Conservation (phyloP, 352 stramenopile genomes). For the Globisporangium paroecandrum region DNA sequence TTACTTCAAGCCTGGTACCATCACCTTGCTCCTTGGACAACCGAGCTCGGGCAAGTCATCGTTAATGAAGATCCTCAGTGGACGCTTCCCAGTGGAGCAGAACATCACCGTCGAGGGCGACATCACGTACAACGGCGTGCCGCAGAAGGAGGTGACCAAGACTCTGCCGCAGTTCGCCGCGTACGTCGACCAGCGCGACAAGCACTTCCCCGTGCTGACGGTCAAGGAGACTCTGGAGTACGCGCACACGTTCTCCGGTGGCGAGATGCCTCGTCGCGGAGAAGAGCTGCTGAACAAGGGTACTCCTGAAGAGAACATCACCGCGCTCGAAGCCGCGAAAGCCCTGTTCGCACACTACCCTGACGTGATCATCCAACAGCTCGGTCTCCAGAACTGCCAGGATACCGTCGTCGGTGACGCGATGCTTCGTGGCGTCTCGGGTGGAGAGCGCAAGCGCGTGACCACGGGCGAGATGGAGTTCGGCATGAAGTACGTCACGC, state of each 20-base stretch:
- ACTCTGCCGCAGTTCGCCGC: constrained; percentile 20
- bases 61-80: background rate
- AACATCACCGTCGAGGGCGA: background rate
- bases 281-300: constrained; percentile 25
- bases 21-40: background rate
- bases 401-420: constrained; percentile 24
- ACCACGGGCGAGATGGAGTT: constrained; percentile 73
- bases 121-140: background rate
- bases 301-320: constrained; percentile 25
- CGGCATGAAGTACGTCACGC: constrained; percentile 60
- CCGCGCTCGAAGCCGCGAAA: constrained; percentile 8
- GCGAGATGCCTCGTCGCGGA: constrained; percentile 17
- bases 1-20: background rate
- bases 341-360: constrained; percentile 11
- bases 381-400: constrained; percentile 12
- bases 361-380: constrained; percentile 7
- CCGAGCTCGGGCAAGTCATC: background rate
- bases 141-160: background rate
- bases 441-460: constrained; percentile 59
- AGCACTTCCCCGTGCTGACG: constrained; percentile 77
- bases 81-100: background rate
- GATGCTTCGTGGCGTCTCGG: constrained; percentile 51
- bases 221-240: constrained; percentile 56
- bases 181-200: constrained; percentile 56
- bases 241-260: constrained; percentile 33